Base-by-base conservation (phyloP, 495 filamentous ascomycete genomes). In the Articulospora tetracladia region DNA sequence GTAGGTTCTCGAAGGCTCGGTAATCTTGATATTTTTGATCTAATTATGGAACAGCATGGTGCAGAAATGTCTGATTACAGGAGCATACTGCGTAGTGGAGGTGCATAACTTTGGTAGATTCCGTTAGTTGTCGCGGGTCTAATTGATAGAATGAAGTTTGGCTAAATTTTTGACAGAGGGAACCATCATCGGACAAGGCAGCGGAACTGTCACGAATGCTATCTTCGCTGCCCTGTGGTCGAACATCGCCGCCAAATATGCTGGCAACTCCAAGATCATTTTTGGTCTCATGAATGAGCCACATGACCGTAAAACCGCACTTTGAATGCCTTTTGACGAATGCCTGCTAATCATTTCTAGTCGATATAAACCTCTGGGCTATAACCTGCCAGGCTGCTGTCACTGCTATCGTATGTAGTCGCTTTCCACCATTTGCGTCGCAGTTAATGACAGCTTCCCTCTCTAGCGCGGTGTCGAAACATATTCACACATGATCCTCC, bases 221-320 rank as follows among this genome's bases (percentile, higher is more conserved):
- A 71, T 84, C n/a, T 80, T 86, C 55, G 76, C 75, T 17, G 66
- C 70, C 53, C 63, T 86, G 4, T 87, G 84, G 84, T 64, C 62
- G 8, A 76, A 82, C 62, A 61, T 87, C 10, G 84, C 83, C 1
- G 73, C 65, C n/a, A 78, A 80, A 55, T 86, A 85, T 62, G 73
- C 71, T 12, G 53, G 27, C 13, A 57, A 77, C 26, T 56, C 68
- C 11, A 78, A 76, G 20, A 70, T 85, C 44, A 69, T 79, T 22
- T 85, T 86, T 66, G 82, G 82, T 41, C 70, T 86, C 55, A 84
- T 86, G 78, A 87, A 85, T 66, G 83, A 87, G 66, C 82, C 83
- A 11, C 82, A 82, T 56, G 57, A 59, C 32, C 20, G 58, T 60
- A 54, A 67, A 63, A 34, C 13, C 13, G 26, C 7, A 22, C 7